These are phyloP conservation scores for Lachnellula willkommii DNA, from an alignment of 2,329 filamentous ascomycete species.

Conservation along the genomic window DNA sequence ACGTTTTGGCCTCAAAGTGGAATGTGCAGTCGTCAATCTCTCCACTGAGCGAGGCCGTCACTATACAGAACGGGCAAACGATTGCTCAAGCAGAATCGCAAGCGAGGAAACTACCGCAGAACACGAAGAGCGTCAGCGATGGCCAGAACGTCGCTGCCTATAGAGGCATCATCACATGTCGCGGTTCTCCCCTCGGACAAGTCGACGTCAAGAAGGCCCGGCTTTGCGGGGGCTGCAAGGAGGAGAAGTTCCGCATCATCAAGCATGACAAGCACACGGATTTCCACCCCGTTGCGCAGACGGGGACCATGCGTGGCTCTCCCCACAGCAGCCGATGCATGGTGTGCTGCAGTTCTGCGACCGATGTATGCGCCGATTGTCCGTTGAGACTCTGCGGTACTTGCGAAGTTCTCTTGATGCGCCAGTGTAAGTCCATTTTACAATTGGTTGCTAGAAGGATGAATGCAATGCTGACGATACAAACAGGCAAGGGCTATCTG, in stretches of 20 bases:
- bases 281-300: too few relatives aligned
- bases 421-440: slow-evolving; percentile 3
- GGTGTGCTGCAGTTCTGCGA: slow-evolving; percentile 4
- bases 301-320: not conserved
- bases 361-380: slow-evolving; percentile 6
- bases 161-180: slow-evolving; percentile 9
- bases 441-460: not conserved
- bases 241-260: not conserved
- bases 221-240: slow-evolving; percentile 9
- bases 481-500: slow-evolving; percentile 12
- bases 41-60: too few relatives aligned
- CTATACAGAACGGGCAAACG: too few relatives aligned
- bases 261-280: not conserved
- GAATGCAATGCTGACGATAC: not conserved
- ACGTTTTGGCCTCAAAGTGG: not conserved
- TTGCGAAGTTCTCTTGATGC: slow-evolving; percentile 8
- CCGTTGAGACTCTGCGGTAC: slow-evolving; percentile 13
- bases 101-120: not conserved
- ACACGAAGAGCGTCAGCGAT: slow-evolving; percentile 1
- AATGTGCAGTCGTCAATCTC: too few relatives aligned
- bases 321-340: not conserved
- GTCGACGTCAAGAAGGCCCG: slow-evolving; percentile 16
- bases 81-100: not conserved
- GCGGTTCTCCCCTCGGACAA: slow-evolving; percentile 12
- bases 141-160: slow-evolving; percentile 1